Evolutionary conservation across 495 filamentous ascomycete genomes (phyloP).

Genomic region (Neurospora hispaniola): DNA sequence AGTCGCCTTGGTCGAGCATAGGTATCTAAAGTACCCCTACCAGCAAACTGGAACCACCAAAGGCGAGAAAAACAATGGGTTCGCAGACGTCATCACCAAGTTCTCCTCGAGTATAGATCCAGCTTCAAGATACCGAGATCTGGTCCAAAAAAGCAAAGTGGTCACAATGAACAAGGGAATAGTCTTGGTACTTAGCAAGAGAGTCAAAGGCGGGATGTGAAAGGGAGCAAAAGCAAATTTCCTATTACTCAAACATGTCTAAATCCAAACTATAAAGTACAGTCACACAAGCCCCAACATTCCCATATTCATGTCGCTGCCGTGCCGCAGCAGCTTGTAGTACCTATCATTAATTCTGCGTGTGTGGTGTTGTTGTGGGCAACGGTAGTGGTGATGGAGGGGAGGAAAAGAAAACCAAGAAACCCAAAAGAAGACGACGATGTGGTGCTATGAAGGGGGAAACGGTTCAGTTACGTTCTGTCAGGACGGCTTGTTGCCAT

Average conservation of each 20-base stretch:
- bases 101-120: neutral
- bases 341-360: neutral
- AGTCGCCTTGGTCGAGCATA: too few species aligned
- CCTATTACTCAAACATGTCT: neutral
- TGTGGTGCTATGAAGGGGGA: neutral
- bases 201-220: neutral
- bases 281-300: neutral
- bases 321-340: neutral
- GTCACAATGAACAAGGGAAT: neutral
- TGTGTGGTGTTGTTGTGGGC: neutral
- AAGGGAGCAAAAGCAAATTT: neutral
- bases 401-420: neutral
- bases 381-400: neutral
- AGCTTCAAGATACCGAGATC: neutral
- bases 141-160: neutral
- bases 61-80: too few species aligned
- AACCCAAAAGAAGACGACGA: neutral
- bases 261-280: too few species aligned
- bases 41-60: too few species aligned
- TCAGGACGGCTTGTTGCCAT: neutral
- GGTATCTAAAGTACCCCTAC: too few species aligned
- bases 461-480: neutral
- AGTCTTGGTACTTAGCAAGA: neutral
- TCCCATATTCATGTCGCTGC: neutral
- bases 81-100: too few species aligned